phyloP scores from a whole-genome alignment of 176 grass and related monocot genomes.

The Rhynchospora breviuscula region DNA sequence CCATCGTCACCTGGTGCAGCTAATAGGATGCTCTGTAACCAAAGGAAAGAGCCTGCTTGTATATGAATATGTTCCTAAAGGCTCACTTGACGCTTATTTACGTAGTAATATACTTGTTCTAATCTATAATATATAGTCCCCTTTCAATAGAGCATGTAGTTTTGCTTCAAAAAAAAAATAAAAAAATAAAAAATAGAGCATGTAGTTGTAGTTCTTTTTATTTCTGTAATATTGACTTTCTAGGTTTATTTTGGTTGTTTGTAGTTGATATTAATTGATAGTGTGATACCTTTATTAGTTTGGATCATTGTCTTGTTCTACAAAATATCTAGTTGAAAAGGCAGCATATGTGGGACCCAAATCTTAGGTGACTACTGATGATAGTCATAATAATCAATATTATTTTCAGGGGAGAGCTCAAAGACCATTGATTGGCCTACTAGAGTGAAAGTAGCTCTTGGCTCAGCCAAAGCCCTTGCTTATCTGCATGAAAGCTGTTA shows the following conservation, averaged over 20 bases:
- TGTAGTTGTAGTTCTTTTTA: background rate
- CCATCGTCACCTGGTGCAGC: slow-evolving; percentile 62
- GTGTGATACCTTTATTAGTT: background rate
- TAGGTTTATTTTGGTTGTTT: background rate
- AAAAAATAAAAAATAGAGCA: too few species aligned
- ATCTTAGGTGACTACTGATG: background rate
- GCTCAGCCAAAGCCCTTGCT: slow-evolving; percentile 67
- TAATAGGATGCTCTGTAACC: slow-evolving; percentile 67
- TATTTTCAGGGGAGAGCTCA: slow-evolving; percentile 32
- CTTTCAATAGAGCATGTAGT: background rate
- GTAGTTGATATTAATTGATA: background rate
- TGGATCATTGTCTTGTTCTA: background rate
- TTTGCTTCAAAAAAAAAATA: too few species aligned
- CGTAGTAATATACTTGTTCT: slow-evolving; percentile 43
- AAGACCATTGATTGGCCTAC: slow-evolving; percentile 55
- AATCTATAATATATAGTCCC: background rate
- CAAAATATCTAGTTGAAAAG: background rate
- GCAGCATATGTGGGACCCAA: background rate
- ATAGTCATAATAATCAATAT: background rate
- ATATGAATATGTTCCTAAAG: slow-evolving; percentile 67
- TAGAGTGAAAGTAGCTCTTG: slow-evolving; percentile 63
- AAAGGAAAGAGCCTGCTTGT: slow-evolving; percentile 63
- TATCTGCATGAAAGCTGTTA: slow-evolving; percentile 81
- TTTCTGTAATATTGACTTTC: background rate
- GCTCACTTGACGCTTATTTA: slow-evolving; percentile 54